Evolutionary conservation across 257 asterid genomes (phyloP).

Genomic region (Parsonsia alboflavescens): DNA sequence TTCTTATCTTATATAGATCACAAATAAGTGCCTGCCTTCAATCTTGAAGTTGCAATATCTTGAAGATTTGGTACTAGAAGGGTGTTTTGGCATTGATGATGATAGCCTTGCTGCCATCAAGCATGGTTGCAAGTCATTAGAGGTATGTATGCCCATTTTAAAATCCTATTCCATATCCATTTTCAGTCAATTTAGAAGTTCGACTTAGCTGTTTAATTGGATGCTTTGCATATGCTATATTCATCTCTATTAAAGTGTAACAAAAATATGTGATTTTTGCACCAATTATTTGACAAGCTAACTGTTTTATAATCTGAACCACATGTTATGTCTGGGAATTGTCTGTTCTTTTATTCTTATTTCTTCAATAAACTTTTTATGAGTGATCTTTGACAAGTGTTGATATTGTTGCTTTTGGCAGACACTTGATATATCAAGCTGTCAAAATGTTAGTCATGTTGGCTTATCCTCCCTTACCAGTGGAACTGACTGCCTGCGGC

Average conservation of each 20-base stretch:
- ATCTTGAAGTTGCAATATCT: constrained; percentile 66
- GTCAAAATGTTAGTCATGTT: constrained; percentile 69
- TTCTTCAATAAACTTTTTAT: not conserved
- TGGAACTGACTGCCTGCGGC: constrained; percentile 50
- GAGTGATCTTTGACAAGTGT: constrained; percentile 7
- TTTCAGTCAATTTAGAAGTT: not conserved
- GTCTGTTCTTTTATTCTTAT: not conserved
- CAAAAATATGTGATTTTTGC: not conserved
- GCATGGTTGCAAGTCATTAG: constrained; percentile 60
- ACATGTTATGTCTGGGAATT: not conserved
- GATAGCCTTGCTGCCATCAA: constrained; percentile 60
- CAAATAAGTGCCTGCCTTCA: constrained; percentile 56
- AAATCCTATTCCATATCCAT: not conserved
- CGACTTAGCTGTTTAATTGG: not conserved
- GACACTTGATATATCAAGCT: constrained; percentile 87
- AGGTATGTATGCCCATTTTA: constrained; percentile 37
- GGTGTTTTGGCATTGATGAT: constrained; percentile 80
- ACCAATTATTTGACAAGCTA: not conserved
- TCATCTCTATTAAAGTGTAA: not conserved
- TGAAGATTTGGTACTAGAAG: constrained; percentile 71
- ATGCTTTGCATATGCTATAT: not conserved
- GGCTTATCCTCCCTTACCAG: constrained; percentile 74
- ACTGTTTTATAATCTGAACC: not conserved
- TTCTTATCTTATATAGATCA: constrained; percentile 43
- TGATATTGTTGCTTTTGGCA: constrained; percentile 31